Base-by-base conservation (phyloP, 2,329 filamentous ascomycete genomes). In the Ramularia endophylla region DNA sequence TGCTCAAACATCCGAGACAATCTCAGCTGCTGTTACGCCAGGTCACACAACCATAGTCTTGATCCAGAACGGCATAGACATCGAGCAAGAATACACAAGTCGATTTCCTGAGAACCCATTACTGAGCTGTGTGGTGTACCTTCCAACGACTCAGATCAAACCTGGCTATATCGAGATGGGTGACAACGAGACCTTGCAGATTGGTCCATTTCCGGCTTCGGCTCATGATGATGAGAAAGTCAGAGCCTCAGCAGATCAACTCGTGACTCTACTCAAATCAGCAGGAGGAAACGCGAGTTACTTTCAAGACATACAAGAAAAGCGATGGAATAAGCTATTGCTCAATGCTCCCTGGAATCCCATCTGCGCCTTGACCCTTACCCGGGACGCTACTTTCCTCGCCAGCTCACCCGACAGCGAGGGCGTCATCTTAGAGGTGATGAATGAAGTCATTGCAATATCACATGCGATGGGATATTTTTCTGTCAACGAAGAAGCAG, bases 331-430 rank as follows among this genome's bases (percentile, higher is more conserved):
- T 38, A 83, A 82, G 57, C 67, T 81, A 0, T 62, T 81, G 0
- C 65, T 77, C 58, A 82, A 82, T 53, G 77, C 72, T 1, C 68
- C 74, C 0, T 81, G 75, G 73, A 82, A 82, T 49, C 72, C 77
- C 0, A 66, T 80, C 27, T 78, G 74, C 30, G 76, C 77, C 0
- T 61, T 81, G 1, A 73, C 75, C 0, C 66, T 72, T 0, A 66
- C 68, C 30, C 70, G 74, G 42, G 77, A 77, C 15, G 69, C 73
- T 1, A 56, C 68, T 0, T 74, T 77, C 54, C 59, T 80, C 8
- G 48, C 49, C 0, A 65, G 57, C 0, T 73, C 67, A 1, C 58
- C 62, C 0, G 55, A 53, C 12, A 61, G 68, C 2, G 51, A 59
- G 15, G 55, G 56, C 11, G 54, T 69, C 2, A 56, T 72, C 5